Percentiles rank a stretch among this genome's conserved stretches.
These are phyloP conservation scores for Pseudogymnoascus sp. DNA, from an alignment of 2,329 filamentous ascomycete species.

Conservation along the genomic window DNA sequence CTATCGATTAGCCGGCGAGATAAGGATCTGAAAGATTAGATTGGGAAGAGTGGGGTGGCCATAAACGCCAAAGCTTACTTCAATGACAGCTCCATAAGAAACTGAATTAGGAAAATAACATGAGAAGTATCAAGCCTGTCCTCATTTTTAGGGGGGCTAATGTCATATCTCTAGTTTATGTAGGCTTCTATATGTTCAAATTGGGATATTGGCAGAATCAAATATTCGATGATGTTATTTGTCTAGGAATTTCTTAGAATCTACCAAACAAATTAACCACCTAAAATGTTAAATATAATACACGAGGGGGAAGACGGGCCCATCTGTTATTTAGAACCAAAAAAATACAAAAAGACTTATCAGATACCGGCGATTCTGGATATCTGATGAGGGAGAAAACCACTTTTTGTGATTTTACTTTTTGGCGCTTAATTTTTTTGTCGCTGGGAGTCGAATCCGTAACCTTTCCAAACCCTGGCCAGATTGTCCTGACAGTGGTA, in stretches of 20 bases:
- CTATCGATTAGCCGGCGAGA: background rate
- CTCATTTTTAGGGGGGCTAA: background rate
- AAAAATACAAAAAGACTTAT: background rate
- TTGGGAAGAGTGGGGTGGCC: background rate
- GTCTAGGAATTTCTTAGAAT: background rate
- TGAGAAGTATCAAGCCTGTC: background rate
- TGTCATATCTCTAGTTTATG: background rate
- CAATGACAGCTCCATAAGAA: background rate
- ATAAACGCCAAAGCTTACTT: slow-evolving; percentile 4
- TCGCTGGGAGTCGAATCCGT: background rate
- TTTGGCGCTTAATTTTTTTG: background rate
- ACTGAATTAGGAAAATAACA: background rate
- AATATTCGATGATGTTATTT: background rate
- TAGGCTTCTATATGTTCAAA: background rate
- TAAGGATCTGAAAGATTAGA: background rate
- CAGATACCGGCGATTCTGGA: background rate
- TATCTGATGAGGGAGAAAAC: slow-evolving; percentile 9
- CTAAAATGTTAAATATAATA: background rate
- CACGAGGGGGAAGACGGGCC: background rate
- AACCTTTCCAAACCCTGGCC: slow-evolving; percentile 1
- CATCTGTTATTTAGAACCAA: background rate
- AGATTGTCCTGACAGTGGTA: slow-evolving; percentile 5
- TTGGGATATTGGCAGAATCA: background rate
- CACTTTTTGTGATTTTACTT: slow-evolving; percentile 5
- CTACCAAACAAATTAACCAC: background rate